phyloP scores from a whole-genome alignment of 2,329 filamentous ascomycete species.

The Metarhizium album region DNA sequence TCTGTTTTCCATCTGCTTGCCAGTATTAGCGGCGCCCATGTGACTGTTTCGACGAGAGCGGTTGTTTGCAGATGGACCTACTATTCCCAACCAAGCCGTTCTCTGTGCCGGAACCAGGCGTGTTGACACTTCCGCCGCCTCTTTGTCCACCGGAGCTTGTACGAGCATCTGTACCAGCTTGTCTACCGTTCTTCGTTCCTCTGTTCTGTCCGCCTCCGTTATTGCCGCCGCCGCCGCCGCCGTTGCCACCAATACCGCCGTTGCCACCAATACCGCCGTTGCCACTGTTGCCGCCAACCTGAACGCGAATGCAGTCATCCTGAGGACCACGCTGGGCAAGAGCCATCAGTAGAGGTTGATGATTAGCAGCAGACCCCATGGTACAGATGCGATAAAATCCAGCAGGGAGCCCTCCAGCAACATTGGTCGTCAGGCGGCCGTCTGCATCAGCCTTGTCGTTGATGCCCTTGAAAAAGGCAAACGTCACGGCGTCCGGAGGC shows the following conservation, averaged over 20 bases:
- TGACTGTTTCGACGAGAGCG: too few species aligned
- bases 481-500: constrained; percentile 42
- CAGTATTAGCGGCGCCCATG: too few species aligned
- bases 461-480: constrained; percentile 57
- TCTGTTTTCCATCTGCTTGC: too few species aligned
- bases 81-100: too few species aligned
- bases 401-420: constrained; percentile 46
- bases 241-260: constrained; percentile 12
- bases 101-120: too few species aligned
- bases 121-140: too few species aligned
- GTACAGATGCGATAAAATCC: constrained; percentile 57
- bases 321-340: constrained; percentile 56
- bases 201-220: too few species aligned
- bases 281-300: constrained; percentile 26
- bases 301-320: constrained; percentile 54
- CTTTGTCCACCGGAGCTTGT: too few species aligned
- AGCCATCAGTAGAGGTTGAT: constrained; percentile 56
- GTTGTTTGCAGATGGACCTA: too few species aligned
- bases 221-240: not conserved
- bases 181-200: too few species aligned
- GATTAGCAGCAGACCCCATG: constrained; percentile 52
- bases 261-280: constrained; percentile 13
- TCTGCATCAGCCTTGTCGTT: constrained; percentile 48
- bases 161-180: too few species aligned
- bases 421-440: constrained; percentile 40